Evolutionary conservation across 148 eudicot genomes (phyloP), one percentile per base, ranked within the genome.

Genomic region (Nepenthes gracilis): DNA sequence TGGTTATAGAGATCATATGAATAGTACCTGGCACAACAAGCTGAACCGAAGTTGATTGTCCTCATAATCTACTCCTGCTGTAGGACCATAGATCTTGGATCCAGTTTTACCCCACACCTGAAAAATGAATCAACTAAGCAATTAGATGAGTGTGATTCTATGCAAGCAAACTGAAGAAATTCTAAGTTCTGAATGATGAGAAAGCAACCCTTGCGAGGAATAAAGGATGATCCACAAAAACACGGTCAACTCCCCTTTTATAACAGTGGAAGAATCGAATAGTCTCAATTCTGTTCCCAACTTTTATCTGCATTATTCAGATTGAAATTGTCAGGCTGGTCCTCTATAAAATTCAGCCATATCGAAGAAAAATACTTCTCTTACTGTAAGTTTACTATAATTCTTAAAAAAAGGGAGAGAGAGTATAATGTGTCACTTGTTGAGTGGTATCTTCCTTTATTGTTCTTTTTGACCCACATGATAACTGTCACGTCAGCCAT

Each of bases 101-200:
- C 74, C 83, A 57, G 96, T 93, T 81, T 89, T 93, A 0, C 95
- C 99, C 96, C 96, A 83, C 9, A 93, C 98, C 98, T 92, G 53
- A 45, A 67, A 43, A 38, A 54, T 2, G 9, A 4, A 32, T 10
- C 11, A 55, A 32, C 8, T 10, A 55, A 14, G 33, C 11, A 2
- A 13, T 32, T 32, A 32, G 36, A 2, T 10, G 8, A 15, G 4
- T 54, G 4, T 23, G 15, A 7, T 15, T 55, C 12, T 32, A 35
- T 32, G 36, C 36, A n/a, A 23, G 23, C 37, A 55, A 33, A 33
- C 37, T 32, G 12, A 55, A 11, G 12, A 10, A 2, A 32, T 55
- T 54, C 13, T 2, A n/a, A 54, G 35, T 7, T 15, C 7, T 4
- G 57, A 33, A 5, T 3, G 8, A 54, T 3, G 35, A 54, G 33